Conservation (phyloP, 2,329 filamentous ascomycete species). For the Emmonsia crescens region DNA sequence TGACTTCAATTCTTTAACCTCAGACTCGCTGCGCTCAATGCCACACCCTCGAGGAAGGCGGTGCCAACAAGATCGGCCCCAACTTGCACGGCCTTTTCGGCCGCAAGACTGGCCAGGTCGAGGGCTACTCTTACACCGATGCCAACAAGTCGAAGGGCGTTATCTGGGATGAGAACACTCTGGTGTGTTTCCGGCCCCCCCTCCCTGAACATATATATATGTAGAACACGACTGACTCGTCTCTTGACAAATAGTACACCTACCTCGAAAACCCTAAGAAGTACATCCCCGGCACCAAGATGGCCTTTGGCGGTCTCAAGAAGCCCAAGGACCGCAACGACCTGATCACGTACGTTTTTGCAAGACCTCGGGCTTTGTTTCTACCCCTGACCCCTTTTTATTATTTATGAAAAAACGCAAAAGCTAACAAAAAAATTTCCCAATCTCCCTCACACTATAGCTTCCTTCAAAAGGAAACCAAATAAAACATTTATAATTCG, state of each 20-base stretch:
- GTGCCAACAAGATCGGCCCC: conserved; percentile 96
- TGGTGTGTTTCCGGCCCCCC: conserved; percentile 47
- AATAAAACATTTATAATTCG: conserved; percentile 13
- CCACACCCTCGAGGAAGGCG: conserved; percentile 85
- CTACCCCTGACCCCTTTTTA: not conserved
- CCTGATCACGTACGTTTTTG: conserved; percentile 72
- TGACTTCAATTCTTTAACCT: conserved; percentile 38
- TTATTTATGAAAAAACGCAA: not conserved
- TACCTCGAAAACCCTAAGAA: conserved; percentile 99
- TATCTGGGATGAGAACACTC: conserved; percentile 71
- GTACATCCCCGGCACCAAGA: conserved; percentile 99
- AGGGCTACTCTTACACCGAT: conserved; percentile 95
- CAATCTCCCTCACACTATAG: conserved; percentile 15
- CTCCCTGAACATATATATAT: not conserved
- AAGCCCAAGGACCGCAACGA: conserved; percentile 99
- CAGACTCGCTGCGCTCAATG: conserved; percentile 92
- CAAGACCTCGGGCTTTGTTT: not conserved
- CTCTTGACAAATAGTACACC: conserved; percentile 52
- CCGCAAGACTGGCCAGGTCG: conserved; percentile 83
- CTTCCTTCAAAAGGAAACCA: conserved; percentile 21
- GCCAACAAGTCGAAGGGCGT: conserved; percentile 98
- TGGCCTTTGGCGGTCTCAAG: conserved; percentile 99
- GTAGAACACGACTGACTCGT: conserved; percentile 11
- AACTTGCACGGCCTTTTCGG: conserved; percentile 96
- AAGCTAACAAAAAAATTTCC: not conserved